Evolutionary conservation across 2,329 filamentous ascomycete genomes (phyloP), one percentile per base, ranked within the genome.

Genomic region (Hypoxylon sp.): DNA sequence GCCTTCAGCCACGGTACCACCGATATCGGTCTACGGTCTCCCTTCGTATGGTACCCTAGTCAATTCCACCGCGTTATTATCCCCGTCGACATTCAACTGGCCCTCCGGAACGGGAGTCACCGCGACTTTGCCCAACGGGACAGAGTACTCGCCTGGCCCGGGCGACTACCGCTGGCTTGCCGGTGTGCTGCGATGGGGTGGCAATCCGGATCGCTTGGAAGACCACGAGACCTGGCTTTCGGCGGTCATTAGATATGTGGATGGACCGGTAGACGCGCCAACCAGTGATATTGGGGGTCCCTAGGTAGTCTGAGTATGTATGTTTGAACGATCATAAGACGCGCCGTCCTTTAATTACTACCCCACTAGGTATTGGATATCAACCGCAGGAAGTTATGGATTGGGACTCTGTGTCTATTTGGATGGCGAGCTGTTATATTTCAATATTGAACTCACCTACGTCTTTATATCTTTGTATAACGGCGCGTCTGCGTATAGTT

Each of bases 201-300:
- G 72, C 1, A 57, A 72, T 17, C 51, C 35, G 11, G n/a, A 39
- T 14, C 13, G 17, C 46, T 44, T 69, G 11, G 59, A 64, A 17
- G 66, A 66, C 22, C 33, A 71, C n/a, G 64, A 71, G 31, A 71
- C 68, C 9, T 74, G 72, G 72, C 59, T 72, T 1, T 66, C 59
- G 17, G 62, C 42, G 2, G 59, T 71, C 19, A 66, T 71, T 10
- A 63, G 69, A 9, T 6, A 69, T 19, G 62, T 71, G 14, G 62
- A 71, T 35, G 66, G 66, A 19, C 66, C 65, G 47, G 52, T 59
- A 3, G 39, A 44, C 6, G 31, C 26, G 5, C 51, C 55, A n/a
- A 10, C 31, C 1, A 24, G 31, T 22, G n/a, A 11, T 44, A 5
- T 13, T n/a, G 31, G 19, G 14, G 13, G 42, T 42, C 6, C 4